Base-by-base conservation (phyloP, 2,329 filamentous ascomycete species). In the Colletotrichum sp. region DNA sequence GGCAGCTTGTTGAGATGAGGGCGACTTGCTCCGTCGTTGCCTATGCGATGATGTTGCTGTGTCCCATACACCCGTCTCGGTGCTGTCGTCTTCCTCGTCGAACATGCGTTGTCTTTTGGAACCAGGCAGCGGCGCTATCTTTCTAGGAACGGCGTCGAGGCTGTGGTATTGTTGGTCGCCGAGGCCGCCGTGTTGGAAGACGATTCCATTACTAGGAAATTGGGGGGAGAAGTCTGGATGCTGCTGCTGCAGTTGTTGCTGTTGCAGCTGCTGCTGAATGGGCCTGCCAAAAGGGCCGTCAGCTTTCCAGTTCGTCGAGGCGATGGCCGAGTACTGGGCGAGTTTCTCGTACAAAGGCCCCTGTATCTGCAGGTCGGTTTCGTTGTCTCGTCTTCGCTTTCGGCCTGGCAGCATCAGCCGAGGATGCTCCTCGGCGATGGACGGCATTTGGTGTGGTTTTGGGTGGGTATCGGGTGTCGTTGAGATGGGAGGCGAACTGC, bases 301-400 rank as follows among this genome's bases (percentile, higher is more conserved):
- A 76, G 75, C 72, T 59, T 68, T 69, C 71, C 72, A 76, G 66
- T 70, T 75, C 30, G 62, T 75, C 52, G 66, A 55, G 52, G 67
- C 52, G 65, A 26, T 44, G 44, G 65, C 67, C 67, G 73, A 73
- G 73, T 77, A 77, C 34, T 77, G 74, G 55, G 76, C 76, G 65
- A 78, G 75, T 39, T 77, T 74, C 77, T 78, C 77, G 75, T 78
- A 77, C 66, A 78, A 66, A n/a, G 72, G 62, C 18, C 44, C 55
- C 63, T 67, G 73, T 67, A 76, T 59, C 49, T 71, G 76, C 49
- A 73, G 28, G 66, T 69, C 26, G 62, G 62, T 69, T n/a, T 78
- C 77, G 72, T 75, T 75, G 59, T 78, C 77, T 71, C 76, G 76
- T 69, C 77, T 78, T 32, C 77, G 76, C 65, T 78, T 78, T 34